These are phyloP conservation scores for Tolypocladium ovalisporum DNA, from an alignment of 2,329 filamentous ascomycete genomes.

Conservation along the genomic window DNA sequence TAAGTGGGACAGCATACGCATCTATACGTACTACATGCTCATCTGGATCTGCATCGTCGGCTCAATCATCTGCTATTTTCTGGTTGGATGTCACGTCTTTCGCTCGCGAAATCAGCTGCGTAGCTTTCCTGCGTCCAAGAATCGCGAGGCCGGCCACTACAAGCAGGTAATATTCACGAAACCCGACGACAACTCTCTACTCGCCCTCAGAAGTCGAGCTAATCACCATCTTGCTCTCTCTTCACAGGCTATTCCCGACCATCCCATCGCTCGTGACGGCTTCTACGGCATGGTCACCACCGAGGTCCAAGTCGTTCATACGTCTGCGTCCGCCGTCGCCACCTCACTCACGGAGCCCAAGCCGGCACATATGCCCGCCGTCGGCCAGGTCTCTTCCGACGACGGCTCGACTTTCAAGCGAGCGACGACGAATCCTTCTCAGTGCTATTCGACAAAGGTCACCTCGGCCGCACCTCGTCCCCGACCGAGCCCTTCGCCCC, in stretches of 20 bases:
- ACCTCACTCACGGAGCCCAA: conserved; percentile 12
- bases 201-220: neutral
- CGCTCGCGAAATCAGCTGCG: conserved; percentile 43
- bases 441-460: conserved; percentile 20
- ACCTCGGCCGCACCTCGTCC: conserved; percentile 12
- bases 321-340: conserved; percentile 6
- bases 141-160: conserved; percentile 12
- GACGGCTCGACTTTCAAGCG: conserved; percentile 4
- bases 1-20: conserved; percentile 43
- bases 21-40: conserved; percentile 51
- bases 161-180: conserved; percentile 19
- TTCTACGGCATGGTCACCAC: conserved; percentile 42
- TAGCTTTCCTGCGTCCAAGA: conserved; percentile 34
- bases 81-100: conserved; percentile 50
- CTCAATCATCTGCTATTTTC: conserved; percentile 42
- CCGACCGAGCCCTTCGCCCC: conserved; percentile 1
- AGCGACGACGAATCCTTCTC: conserved; percentile 11
- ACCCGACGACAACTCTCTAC: neutral
- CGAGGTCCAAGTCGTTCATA: conserved; percentile 34
- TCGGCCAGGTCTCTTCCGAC: conserved; percentile 13
- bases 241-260: neutral
- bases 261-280: conserved; percentile 9
- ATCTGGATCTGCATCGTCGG: conserved; percentile 49
- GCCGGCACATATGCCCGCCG: conserved; percentile 7
- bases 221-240: neutral